Evolutionary conservation across 352 stramenopile species (phyloP).

Genomic region (Aphanomyces invadans): DNA sequence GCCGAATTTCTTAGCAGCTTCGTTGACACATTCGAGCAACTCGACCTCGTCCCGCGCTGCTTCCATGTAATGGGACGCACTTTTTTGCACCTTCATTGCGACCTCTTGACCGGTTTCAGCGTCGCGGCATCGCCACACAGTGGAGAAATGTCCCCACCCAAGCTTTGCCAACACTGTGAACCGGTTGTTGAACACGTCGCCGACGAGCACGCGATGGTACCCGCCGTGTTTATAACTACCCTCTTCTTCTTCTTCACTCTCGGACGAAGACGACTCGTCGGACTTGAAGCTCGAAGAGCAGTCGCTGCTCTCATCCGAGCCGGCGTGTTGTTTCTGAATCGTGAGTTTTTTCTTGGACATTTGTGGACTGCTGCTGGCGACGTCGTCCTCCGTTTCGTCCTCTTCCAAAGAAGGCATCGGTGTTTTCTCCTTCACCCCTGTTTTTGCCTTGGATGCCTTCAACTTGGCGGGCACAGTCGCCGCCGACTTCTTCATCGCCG

Average conservation of each 20-base stretch:
- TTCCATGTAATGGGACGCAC: slow-evolving; percentile 96
- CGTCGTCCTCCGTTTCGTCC: slow-evolving; percentile 9
- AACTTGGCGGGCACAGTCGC: not conserved
- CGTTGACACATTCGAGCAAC: slow-evolving; percentile 87
- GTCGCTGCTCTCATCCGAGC: not conserved
- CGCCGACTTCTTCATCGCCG: not conserved
- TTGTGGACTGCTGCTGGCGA: not conserved
- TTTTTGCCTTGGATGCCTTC: not conserved
- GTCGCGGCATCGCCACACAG: slow-evolving; percentile 98
- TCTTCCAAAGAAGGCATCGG: slow-evolving; percentile 15
- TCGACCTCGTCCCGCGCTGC: slow-evolving; percentile 98
- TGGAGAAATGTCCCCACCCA: slow-evolving; percentile 99
- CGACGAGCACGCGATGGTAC: slow-evolving; percentile 94
- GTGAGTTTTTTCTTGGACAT: not conserved
- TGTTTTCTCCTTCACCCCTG: not conserved
- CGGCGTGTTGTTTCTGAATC: not conserved
- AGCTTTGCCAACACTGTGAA: slow-evolving; percentile 98
- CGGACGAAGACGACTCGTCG: slow-evolving; percentile 83
- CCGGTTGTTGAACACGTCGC: slow-evolving; percentile 87
- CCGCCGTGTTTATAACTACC: slow-evolving; percentile 95
- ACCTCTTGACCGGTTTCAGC: slow-evolving; percentile 69
- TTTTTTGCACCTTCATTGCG: slow-evolving; percentile 98
- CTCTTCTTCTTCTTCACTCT: slow-evolving; percentile 88
- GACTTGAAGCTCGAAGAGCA: slow-evolving; percentile 37
- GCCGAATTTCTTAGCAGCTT: slow-evolving; percentile 36